Base-by-base conservation (phyloP, 2,329 filamentous ascomycete species). In the Beauveria pseudobassiana region DNA sequence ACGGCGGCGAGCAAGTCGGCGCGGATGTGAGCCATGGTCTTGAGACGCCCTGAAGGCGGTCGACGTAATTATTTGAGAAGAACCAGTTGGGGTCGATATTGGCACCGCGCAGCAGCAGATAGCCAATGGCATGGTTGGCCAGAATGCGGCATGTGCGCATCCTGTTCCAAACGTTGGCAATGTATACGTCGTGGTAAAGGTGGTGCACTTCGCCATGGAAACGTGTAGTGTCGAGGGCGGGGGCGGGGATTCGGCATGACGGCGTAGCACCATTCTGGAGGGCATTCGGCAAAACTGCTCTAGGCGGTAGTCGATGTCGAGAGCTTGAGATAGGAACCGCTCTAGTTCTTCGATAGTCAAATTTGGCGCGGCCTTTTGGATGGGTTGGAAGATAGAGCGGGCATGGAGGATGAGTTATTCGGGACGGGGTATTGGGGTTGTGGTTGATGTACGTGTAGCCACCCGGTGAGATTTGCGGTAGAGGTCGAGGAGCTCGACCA, bases 21-120 rank as follows among this genome's bases (percentile, higher is more conserved):
- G 12, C 61, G 61, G 30, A 63, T 45, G 46, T 20, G 30, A 14
- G 43, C 50, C 55, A 63, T 59, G 24, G 55, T 63, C 50, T 55
- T 59, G 50, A 59, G 42, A 63, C 50, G 28, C 30, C 40, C 45
- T 63, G 61, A 5, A 63, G 56, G n/a, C 61, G 55, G 9, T 63
- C 61, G 7, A 56, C 61, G 46, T 63, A 54, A 30, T 57, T 59
- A 43, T 63, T 63, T 24, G 61, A 59, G 45, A 63, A 63, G 56
- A 63, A 63, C 61, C 61, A 63, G 55, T 60, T 63, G 49, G 54
- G 45, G 45, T 63, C 56, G 38, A 56, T 55, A n/a, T 59, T 63
- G 42, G 61, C 61, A 18, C 61, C 61, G 22, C 55, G 55, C 30
- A 63, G 51, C 16, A 63, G 51, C 43, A 63, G 43, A 28, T 55